A percentile compares a stretch with the other conserved stretches of the same genome.
These are phyloP conservation scores for Cladosporium sp. DNA, from an alignment of 2,329 filamentous ascomycete species.

Conservation along the genomic window DNA sequence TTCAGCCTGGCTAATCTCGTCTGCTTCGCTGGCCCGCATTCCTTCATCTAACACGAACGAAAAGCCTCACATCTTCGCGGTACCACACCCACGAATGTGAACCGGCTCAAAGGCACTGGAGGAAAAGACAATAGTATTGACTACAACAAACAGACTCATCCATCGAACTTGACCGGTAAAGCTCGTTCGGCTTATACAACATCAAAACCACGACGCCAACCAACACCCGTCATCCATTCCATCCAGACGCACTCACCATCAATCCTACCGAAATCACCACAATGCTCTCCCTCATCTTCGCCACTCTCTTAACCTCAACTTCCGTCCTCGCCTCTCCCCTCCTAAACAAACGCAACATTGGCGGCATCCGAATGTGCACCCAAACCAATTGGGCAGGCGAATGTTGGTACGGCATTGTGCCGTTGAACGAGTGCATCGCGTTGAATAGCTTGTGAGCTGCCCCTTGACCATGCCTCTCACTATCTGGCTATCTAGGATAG, in stretches of 20 bases:
- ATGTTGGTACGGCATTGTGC: conserved; percentile 21
- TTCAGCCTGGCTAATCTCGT: neutral
- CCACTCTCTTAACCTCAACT: neutral
- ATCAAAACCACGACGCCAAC: neutral
- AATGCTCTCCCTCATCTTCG: neutral
- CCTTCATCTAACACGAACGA: neutral
- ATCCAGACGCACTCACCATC: too few species aligned
- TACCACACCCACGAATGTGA: too few species aligned
- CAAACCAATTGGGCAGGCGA: conserved; percentile 24
- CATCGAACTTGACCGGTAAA: neutral
- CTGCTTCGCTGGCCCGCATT: neutral
- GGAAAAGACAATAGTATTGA: too few species aligned
- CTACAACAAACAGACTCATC: neutral
- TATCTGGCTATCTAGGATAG: neutral
- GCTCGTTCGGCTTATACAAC: neutral
- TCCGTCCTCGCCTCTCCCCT: neutral
- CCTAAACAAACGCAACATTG: conserved; percentile 21
- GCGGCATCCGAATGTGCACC: conserved; percentile 30
- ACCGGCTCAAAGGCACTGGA: too few species aligned
- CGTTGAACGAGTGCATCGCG: conserved; percentile 23
- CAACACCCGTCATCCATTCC: neutral
- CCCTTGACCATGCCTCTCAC: neutral
- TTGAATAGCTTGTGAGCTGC: conserved; percentile 28
- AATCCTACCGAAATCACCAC: too few species aligned
- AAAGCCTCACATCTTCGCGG: neutral